phyloP scores from a whole-genome alignment of 164 flowering plant genomes.

The Vitis labrusca region DNA sequence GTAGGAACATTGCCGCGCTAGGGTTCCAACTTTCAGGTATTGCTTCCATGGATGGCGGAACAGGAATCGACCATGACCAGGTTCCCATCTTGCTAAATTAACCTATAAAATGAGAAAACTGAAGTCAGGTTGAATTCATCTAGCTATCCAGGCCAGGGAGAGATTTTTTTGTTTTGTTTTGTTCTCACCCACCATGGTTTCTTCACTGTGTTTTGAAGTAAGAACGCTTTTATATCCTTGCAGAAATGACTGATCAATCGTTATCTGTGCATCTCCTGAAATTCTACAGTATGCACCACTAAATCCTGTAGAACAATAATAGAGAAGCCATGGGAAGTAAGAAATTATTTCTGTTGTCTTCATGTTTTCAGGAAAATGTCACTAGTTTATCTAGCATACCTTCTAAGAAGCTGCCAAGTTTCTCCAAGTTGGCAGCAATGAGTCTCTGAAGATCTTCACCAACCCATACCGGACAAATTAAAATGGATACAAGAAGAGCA shows the following conservation, averaged over 20 bases:
- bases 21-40: constrained; percentile 13
- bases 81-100: constrained; percentile 21
- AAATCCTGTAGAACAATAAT: background rate
- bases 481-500: background rate
- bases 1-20: constrained; percentile 10
- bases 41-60: constrained; percentile 22
- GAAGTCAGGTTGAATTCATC: background rate
- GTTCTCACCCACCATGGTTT: background rate
- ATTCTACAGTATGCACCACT: background rate
- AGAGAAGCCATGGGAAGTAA: background rate
- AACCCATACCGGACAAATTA: constrained; percentile 11
- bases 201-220: constrained; percentile 2
- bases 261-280: background rate
- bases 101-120: background rate
- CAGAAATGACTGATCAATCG: background rate
- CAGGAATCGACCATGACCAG: constrained; percentile 14
- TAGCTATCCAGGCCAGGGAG: background rate
- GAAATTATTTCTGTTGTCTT: background rate
- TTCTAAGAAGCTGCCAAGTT: constrained; percentile 9
- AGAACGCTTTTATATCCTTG: constrained; percentile 4
- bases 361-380: background rate
- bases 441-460: constrained; percentile 16
- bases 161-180: background rate
- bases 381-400: constrained; percentile 2
- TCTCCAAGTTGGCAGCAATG: constrained; percentile 3